Evolutionary conservation across 306 rosid genomes (phyloP).

Genomic region (Ormosia semicastrata): DNA sequence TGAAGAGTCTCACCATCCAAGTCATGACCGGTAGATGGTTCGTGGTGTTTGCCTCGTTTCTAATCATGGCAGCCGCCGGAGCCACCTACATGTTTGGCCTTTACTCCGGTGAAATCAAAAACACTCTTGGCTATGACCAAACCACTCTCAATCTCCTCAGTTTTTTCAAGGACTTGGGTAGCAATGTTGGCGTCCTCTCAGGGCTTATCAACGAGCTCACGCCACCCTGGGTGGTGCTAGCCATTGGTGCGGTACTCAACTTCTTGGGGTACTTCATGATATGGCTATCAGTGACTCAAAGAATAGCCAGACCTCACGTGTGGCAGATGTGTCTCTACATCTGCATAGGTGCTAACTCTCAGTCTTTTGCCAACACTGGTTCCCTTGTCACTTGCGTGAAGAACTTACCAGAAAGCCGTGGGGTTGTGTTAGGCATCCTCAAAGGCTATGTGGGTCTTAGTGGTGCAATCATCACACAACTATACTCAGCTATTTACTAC

Average conservation of each 20-base stretch:
- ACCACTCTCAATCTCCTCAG: conserved; percentile 69
- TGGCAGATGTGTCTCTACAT: conserved; percentile 82
- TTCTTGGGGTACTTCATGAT: conserved; percentile 82
- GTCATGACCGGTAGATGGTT: conserved; percentile 75
- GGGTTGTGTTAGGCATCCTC: conserved; percentile 60
- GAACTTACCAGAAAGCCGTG: conserved; percentile 67
- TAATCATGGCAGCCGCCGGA: conserved; percentile 80
- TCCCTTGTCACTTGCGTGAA: conserved; percentile 71
- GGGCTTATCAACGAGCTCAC: conserved; percentile 78
- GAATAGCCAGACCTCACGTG: conserved; percentile 42
- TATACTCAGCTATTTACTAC: conserved; percentile 64
- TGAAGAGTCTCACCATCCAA: conserved; percentile 40
- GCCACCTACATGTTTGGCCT: conserved; percentile 82
- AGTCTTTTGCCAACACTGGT: conserved; percentile 69
- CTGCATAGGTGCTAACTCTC: conserved; percentile 67
- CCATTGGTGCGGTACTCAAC: conserved; percentile 55
- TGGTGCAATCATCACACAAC: conserved; percentile 69
- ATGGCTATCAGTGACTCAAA: conserved; percentile 55
- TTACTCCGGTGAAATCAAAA: conserved; percentile 64
- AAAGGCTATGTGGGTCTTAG: conserved; percentile 73
- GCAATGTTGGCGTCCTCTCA: conserved; percentile 67
- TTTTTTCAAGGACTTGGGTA: conserved; percentile 84
- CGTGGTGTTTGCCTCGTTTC: conserved; percentile 62
- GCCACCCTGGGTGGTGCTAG: conserved; percentile 63
- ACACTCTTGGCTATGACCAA: conserved; percentile 71